Base-by-base conservation (phyloP, 1,139 yeast genomes). In the Taiozyma sp. region DNA sequence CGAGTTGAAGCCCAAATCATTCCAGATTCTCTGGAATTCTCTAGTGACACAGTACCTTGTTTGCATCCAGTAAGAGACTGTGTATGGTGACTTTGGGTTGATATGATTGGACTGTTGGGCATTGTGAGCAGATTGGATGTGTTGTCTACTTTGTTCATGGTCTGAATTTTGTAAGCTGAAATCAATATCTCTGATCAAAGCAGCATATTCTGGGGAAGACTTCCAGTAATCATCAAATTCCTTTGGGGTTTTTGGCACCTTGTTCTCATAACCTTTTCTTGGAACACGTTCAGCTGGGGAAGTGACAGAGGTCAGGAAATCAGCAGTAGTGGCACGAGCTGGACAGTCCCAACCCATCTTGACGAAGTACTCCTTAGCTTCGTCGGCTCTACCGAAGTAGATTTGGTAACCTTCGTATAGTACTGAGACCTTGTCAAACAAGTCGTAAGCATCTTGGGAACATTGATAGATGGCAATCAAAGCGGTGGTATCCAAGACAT, bases 381-480 rank as follows among this genome's bases (percentile, higher is more conserved):
- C 65, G 22, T 67, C 66, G 12, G 82, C 75, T 39, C 79, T 77
- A 55, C 96, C 96, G 63, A 75, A 87, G 69, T 67, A 89, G 51
- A 89, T 83, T 68, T 88, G 95, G 61, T 84, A 78, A 49, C 96
- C 96, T 57, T 81, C 84, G 64, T 87, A 87, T 42, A 89, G 70
- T 24, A 89, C 83, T 43, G 81, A 72, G 13, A 85, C 95, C 57
- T 84, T 83, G 68, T 87, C 92, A 63, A 88, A 88, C 53, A 83
- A 69, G 52, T 85, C 82, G 64, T 87, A 88, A 57, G 87, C 87
- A 64, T 81, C 87, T 70, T 86, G 90, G 29, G 90, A 83, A 59
- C 92, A 88, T 71, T 88, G 96, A 68, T 88, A 88, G 54, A 88
- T 83, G 23, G 96, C 90, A 57, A 89, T 87, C 46, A 87, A 71